Conservation (phyloP, 805 yeast species). For the Candida ficus region DNA sequence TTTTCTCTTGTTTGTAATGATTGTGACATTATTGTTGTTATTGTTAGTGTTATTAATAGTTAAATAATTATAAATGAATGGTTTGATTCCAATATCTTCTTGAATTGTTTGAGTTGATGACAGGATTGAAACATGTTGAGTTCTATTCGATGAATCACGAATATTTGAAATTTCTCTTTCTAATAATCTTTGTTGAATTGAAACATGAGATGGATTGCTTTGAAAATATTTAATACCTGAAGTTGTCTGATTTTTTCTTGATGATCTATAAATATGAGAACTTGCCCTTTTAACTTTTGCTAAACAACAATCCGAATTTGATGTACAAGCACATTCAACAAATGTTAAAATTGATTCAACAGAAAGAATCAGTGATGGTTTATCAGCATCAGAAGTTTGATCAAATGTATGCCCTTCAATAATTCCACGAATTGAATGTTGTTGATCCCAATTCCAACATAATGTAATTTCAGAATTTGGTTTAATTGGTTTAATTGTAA, state of each 20-base stretch:
- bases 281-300: constrained; percentile 58
- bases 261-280: constrained; percentile 51
- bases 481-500: constrained; percentile 50
- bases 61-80: constrained; percentile 17
- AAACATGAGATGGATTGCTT: constrained; percentile 26
- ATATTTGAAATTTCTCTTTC: constrained; percentile 21
- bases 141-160: constrained; percentile 12
- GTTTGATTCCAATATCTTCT: constrained; percentile 18
- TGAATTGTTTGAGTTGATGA: constrained; percentile 6
- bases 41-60: not conserved
- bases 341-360: constrained; percentile 57
- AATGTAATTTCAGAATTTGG: constrained; percentile 70
- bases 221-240: constrained; percentile 27
- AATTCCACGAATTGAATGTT: constrained; percentile 65
- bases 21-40: not conserved
- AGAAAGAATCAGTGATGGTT: constrained; percentile 51
- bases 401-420: constrained; percentile 45
- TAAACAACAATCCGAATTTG: constrained; percentile 48
- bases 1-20: constrained; percentile 13
- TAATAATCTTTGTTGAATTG: constrained; percentile 29
- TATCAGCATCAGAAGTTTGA: constrained; percentile 46
- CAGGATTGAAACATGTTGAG: constrained; percentile 6
- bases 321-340: constrained; percentile 57
- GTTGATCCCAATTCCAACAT: constrained; percentile 84
- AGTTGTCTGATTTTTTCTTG: constrained; percentile 28